These are phyloP conservation scores for Leccinellum rugosiceps DNA, from an alignment of 768 basidiomycete genomes.

Conservation along the genomic window DNA sequence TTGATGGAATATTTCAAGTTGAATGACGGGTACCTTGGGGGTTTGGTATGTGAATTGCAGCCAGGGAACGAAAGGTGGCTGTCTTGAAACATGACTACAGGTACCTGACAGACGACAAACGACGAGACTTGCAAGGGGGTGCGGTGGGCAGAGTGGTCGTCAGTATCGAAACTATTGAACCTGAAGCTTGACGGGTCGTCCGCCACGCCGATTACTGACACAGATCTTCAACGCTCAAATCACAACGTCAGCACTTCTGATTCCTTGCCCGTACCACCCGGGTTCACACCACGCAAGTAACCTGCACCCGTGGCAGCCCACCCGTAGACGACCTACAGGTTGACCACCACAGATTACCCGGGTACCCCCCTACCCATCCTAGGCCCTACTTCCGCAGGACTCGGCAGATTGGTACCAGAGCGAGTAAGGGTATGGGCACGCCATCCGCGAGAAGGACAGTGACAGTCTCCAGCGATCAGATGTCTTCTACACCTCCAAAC, in stretches of 20 bases:
- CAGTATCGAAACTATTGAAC: neutral
- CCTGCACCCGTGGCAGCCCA: too few species aligned
- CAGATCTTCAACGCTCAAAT: neutral
- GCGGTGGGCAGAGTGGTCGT: neutral
- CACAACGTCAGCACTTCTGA: neutral
- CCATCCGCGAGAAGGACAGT: slow-evolving; percentile 47
- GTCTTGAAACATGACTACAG: neutral
- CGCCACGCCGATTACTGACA: slow-evolving; percentile 7
- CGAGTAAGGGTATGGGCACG: slow-evolving; percentile 60
- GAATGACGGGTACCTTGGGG: slow-evolving; percentile 6
- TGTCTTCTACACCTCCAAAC: slow-evolving; percentile 72
- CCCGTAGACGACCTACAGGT: too few species aligned
- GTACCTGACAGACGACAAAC: slow-evolving; percentile 6
- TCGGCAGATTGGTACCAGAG: slow-evolving; percentile 34
- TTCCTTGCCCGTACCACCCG: too few species aligned
- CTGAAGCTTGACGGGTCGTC: neutral
- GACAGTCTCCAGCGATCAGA: slow-evolving; percentile 39
- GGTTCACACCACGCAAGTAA: too few species aligned
- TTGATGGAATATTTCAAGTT: neutral
- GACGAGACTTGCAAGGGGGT: slow-evolving; percentile 4
- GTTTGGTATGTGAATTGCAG: slow-evolving; percentile 4
- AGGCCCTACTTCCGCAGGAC: slow-evolving; percentile 1
- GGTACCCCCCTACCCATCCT: too few species aligned
- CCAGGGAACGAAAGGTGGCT: neutral
- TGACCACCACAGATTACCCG: too few species aligned